Evolutionary conservation across 805 yeast species (phyloP), one percentile per base, ranked within the genome.

Genomic region (Candida verbasci): DNA sequence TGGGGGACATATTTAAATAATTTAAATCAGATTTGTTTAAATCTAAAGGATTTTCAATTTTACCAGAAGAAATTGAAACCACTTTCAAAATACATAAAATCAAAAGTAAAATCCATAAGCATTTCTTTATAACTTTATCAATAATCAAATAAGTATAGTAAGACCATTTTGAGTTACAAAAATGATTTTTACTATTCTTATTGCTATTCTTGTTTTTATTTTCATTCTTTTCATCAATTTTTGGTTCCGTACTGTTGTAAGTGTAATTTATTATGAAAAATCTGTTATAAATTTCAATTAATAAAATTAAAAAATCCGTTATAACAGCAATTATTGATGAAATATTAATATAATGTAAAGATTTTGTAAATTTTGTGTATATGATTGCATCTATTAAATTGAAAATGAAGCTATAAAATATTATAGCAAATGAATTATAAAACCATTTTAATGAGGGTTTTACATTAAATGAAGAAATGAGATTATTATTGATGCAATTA

Each of bases 61-160:
- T 37, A 1, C 43, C 43, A 3, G 29, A 23, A 17, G 38, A 28
- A 14, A 42, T 16, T 4, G 20, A 14, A 9, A 29, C 35, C 10
- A 39, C 42, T 33, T 39, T 35, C 8, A 34, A 18, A 7, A 39
- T 20, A 15, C 29, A 24, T 8, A 42, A 16, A 4, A 38, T 23
- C 23, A 42, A 26, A 9, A 42, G 15, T n/a, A 33, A 16, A 4
- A 32, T 6, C 40, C 40, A 42, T 6, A 39, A n/a, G 9, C 16
- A 10, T 17, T 9, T 28, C 16, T 29, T 38, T 3, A 28, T 6
- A 10, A 35, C 18, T 17, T 32, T 29, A 14, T 17, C 20, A 17
- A 33, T 11, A 10, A 22, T 10, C 17, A 29, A 37, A 31, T 36
- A 23, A 15, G 9, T 6, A 9, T n/a, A 6, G 3, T 3, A 4